Evolutionary conservation across 2,329 filamentous ascomycete genomes (phyloP).

Genomic region (Fusarium sp.): DNA sequence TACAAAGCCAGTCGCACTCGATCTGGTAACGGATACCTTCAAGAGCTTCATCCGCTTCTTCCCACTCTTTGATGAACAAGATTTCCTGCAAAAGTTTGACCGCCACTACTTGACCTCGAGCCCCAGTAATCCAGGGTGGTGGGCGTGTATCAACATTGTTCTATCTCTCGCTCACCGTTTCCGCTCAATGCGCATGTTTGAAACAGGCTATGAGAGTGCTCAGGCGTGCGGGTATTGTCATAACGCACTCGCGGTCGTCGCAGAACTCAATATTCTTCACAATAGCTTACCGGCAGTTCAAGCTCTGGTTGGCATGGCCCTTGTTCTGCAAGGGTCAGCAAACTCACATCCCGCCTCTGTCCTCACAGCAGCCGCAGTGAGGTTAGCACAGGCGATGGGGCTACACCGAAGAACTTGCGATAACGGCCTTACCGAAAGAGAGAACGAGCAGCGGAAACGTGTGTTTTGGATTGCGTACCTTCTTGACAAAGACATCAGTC

Average conservation of each 20-base stretch:
- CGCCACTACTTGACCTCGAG: constrained; percentile 19
- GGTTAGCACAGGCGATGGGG: constrained; percentile 39
- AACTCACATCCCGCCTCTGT: constrained; percentile 36
- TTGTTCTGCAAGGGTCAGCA: constrained; percentile 40
- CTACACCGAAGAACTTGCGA: constrained; percentile 30
- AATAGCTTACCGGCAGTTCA: constrained; percentile 37
- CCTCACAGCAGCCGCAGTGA: constrained; percentile 35
- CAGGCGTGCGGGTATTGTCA: constrained; percentile 30
- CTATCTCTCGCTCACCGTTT: constrained; percentile 37
- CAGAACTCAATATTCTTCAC: constrained; percentile 30
- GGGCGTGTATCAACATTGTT: constrained; percentile 43
- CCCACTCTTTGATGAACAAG: constrained; percentile 37
- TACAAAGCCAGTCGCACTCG: constrained; percentile 19
- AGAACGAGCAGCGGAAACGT: constrained; percentile 33
- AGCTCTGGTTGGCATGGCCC: constrained; percentile 41
- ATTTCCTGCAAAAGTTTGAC: constrained; percentile 27
- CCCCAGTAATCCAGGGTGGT: constrained; percentile 33
- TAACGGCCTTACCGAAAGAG: constrained; percentile 5
- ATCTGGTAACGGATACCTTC: constrained; percentile 27
- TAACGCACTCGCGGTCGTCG: constrained; percentile 37
- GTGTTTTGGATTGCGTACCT: constrained; percentile 43
- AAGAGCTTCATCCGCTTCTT: constrained; percentile 27
- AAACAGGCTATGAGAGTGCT: constrained; percentile 24
- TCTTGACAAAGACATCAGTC: constrained; percentile 44
- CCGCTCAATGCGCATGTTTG: constrained; percentile 33